phyloP scores from a whole-genome alignment of 2,329 filamentous ascomycete species.

The Arthrinium puccinioides region DNA sequence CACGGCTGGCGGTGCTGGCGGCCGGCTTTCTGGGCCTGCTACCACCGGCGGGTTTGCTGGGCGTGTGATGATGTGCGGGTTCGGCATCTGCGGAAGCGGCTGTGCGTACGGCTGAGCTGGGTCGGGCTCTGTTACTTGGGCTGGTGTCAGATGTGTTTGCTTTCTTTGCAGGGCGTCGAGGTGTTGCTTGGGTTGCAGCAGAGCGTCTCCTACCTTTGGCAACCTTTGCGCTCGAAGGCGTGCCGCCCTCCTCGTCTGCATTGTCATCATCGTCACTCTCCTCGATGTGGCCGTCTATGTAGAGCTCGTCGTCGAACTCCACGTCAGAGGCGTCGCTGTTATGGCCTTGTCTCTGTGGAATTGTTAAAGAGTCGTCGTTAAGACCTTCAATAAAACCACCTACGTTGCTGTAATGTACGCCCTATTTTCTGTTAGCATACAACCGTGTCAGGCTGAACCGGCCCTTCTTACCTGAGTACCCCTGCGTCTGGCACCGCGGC shows the following conservation, averaged over 20 bases:
- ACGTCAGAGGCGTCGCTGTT: constrained; percentile 18
- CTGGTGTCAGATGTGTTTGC: constrained; percentile 14
- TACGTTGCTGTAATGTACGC: constrained; percentile 37
- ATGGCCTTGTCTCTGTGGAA: constrained; percentile 12
- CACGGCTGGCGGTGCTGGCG: not conserved
- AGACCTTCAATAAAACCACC: constrained; percentile 16
- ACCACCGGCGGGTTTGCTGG: constrained; percentile 1
- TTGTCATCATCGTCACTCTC: constrained; percentile 12
- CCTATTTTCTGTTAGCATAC: constrained; percentile 13
- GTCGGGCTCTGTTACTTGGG: constrained; percentile 8
- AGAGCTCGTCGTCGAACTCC: constrained; percentile 19
- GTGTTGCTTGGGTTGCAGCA: constrained; percentile 4
- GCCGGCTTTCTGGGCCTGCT: not conserved
- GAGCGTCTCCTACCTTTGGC: constrained; percentile 17
- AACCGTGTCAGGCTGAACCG: constrained; percentile 16
- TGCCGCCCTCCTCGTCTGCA: constrained; percentile 1
- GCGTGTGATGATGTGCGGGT: not conserved
- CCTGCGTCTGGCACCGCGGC: constrained; percentile 73
- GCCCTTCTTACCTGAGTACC: constrained; percentile 29
- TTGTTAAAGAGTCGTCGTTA: constrained; percentile 14
- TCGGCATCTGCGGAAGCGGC: not conserved
- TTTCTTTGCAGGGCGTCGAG: constrained; percentile 6
- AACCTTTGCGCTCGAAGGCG: constrained; percentile 6
- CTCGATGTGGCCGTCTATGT: constrained; percentile 16
- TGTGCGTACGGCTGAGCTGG: no score